Conservation (phyloP, 805 yeast genomes). For the Pichia exigua region DNA sequence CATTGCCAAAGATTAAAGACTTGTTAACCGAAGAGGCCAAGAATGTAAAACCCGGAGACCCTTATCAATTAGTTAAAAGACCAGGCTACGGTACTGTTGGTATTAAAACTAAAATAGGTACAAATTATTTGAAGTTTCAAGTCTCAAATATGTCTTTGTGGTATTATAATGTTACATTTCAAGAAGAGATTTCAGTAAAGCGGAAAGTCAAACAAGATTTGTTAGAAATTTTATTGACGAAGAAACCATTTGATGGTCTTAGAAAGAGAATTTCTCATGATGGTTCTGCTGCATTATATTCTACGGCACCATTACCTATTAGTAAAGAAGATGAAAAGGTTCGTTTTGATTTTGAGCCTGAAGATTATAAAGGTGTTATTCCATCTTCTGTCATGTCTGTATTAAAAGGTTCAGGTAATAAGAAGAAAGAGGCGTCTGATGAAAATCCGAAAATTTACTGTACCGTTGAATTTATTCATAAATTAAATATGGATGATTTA, state of each 20-base stretch:
- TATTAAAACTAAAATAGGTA: conserved; percentile 17
- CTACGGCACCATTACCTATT: conserved; percentile 15
- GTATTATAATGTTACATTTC: conserved; percentile 20
- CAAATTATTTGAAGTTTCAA: conserved; percentile 16
- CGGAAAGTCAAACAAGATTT: conserved; percentile 16
- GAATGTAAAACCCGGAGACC: conserved; percentile 11
- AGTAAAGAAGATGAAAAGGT: conserved; percentile 14
- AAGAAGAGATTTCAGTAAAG: conserved; percentile 14
- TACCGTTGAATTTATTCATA: conserved; percentile 19
- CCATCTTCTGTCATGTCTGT: conserved; percentile 12
- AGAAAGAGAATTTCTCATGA: conserved; percentile 18
- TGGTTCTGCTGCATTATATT: conserved; percentile 17
- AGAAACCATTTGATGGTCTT: conserved; percentile 13
- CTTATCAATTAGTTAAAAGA: conserved; percentile 13
- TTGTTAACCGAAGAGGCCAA: conserved; percentile 8
- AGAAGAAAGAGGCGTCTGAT: background rate
- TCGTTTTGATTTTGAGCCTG: conserved; percentile 13
- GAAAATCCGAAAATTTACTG: conserved; percentile 11
- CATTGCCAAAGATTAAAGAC: conserved; percentile 11
- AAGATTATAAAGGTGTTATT: conserved; percentile 17
- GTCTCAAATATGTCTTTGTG: conserved; percentile 14
- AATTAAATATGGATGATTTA: conserved; percentile 18
- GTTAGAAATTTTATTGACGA: conserved; percentile 16
- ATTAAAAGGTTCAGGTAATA: conserved; percentile 7
- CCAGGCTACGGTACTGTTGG: conserved; percentile 22